A percentile compares a stretch with the other conserved stretches of the same genome.
phyloP scores from a whole-genome alignment of 1,284 basidiomycete species.

The Cerrena zonata region DNA sequence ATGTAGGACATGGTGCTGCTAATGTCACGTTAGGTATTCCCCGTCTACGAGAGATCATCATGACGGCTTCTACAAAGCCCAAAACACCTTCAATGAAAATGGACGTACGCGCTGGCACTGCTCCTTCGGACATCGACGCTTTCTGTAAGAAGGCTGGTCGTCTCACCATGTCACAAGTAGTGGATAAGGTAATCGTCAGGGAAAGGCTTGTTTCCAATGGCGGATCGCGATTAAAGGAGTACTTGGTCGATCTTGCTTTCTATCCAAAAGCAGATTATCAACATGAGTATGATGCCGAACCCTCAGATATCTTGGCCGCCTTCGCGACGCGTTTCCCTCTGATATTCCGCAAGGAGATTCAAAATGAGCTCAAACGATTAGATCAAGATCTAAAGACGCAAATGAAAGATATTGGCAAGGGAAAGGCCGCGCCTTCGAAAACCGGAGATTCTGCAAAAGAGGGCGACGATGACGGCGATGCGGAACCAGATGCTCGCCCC shows the following conservation, averaged over 20 bases:
- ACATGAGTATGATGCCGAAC: constrained; percentile 79
- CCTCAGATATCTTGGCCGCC: constrained; percentile 68
- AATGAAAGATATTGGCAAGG: constrained; percentile 78
- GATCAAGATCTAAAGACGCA: constrained; percentile 80
- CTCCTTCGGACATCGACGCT: constrained; percentile 55
- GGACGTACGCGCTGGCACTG: constrained; percentile 53
- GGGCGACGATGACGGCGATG: constrained; percentile 45
- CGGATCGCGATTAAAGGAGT: constrained; percentile 71
- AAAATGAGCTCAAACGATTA: constrained; percentile 81
- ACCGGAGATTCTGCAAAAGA: constrained; percentile 33
- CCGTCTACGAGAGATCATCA: constrained; percentile 96
- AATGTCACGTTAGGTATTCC: constrained; percentile 99
- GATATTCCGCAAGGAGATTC: constrained; percentile 83
- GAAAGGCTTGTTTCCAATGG: constrained; percentile 74
- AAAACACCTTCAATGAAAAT: constrained; percentile 99
- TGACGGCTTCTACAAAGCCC: constrained; percentile 95
- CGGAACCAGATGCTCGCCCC: constrained; percentile 63
- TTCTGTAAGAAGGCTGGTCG: constrained; percentile 92
- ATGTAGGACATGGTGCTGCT: constrained; percentile 89
- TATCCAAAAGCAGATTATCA: constrained; percentile 84
- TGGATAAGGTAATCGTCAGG: constrained; percentile 80
- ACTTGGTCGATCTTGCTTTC: constrained; percentile 79
- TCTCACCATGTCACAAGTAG: constrained; percentile 83
- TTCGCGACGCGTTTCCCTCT: constrained; percentile 78
- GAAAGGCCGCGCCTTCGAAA: constrained; percentile 49